phyloP scores from a whole-genome alignment of 1,139 yeast species.

The Geotrichum bryndzae region DNA sequence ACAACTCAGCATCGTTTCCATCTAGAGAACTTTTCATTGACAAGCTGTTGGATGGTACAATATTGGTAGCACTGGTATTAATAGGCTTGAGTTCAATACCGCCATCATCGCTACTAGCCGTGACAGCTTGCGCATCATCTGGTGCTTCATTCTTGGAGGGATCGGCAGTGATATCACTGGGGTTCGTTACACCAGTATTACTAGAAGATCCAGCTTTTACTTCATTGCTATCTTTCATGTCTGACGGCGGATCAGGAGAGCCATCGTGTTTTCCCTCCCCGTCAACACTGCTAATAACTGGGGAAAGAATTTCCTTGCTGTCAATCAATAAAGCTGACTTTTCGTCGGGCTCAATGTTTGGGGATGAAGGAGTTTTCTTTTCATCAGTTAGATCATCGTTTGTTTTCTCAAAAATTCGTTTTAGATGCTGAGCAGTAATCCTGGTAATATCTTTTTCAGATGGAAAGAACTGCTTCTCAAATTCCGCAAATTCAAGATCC shows the following conservation, averaged over 20 bases:
- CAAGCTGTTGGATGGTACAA: not conserved
- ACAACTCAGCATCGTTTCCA: not conserved
- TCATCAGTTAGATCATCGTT: constrained; percentile 35
- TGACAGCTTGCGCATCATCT: not conserved
- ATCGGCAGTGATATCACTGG: not conserved
- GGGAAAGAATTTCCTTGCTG: not conserved
- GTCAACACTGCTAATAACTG: not conserved
- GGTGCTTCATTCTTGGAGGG: not conserved
- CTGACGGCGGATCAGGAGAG: not conserved
- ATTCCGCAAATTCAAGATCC: constrained; percentile 81
- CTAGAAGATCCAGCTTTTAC: not conserved
- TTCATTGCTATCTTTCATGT: not conserved
- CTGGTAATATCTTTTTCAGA: constrained; percentile 90
- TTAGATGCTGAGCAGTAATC: constrained; percentile 82
- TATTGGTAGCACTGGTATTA: not conserved
- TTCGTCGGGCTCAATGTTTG: not conserved
- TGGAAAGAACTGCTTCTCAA: constrained; percentile 74
- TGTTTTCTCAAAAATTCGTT: constrained; percentile 56
- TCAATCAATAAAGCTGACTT: not conserved
- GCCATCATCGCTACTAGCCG: not conserved
- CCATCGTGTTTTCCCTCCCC: not conserved
- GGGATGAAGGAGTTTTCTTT: constrained; percentile 19
- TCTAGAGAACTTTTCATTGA: not conserved
- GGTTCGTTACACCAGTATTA: not conserved
- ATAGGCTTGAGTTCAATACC: not conserved